phyloP scores from a whole-genome alignment of 495 filamentous ascomycete genomes.

The Penicillium roqueforti region DNA sequence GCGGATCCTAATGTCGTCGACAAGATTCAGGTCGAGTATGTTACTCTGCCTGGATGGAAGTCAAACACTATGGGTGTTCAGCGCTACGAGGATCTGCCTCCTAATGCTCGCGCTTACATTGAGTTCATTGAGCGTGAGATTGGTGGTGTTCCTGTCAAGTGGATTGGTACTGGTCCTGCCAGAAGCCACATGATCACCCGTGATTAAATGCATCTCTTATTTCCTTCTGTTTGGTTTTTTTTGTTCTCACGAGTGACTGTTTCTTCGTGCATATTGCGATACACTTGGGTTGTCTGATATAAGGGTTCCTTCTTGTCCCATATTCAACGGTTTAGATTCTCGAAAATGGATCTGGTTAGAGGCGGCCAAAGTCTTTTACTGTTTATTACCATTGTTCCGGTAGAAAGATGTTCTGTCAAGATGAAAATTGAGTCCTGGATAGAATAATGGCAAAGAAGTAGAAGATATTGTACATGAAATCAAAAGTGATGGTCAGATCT shows the following conservation, averaged over 20 bases:
- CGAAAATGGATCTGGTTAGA: conserved; percentile 7
- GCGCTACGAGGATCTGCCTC: conserved; percentile 65
- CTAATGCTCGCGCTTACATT: conserved; percentile 69
- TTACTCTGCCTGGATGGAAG: conserved; percentile 76
- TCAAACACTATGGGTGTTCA: conserved; percentile 58
- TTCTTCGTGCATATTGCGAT: conserved; percentile 10
- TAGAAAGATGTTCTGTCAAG: neutral
- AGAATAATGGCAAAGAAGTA: neutral
- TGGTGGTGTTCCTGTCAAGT: conserved; percentile 63
- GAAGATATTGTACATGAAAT: conserved; percentile 11
- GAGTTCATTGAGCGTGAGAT: conserved; percentile 73
- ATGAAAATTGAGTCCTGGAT: conserved; percentile 3
- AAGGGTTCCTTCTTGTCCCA: conserved; percentile 2
- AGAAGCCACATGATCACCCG: conserved; percentile 64
- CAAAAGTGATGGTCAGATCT: neutral
- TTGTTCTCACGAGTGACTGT: conserved; percentile 4
- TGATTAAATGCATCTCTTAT: conserved; percentile 26
- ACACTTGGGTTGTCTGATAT: conserved; percentile 7
- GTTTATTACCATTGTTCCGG: neutral
- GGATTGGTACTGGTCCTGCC: conserved; percentile 74
- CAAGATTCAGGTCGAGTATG: conserved; percentile 59
- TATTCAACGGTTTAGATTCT: conserved; percentile 10
- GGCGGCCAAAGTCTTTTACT: neutral
- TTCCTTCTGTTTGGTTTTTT: conserved; percentile 1
- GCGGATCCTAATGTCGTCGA: conserved; percentile 63